phyloP scores from a whole-genome alignment of 2,329 filamentous ascomycete species.

The Claviceps fusiformis region DNA sequence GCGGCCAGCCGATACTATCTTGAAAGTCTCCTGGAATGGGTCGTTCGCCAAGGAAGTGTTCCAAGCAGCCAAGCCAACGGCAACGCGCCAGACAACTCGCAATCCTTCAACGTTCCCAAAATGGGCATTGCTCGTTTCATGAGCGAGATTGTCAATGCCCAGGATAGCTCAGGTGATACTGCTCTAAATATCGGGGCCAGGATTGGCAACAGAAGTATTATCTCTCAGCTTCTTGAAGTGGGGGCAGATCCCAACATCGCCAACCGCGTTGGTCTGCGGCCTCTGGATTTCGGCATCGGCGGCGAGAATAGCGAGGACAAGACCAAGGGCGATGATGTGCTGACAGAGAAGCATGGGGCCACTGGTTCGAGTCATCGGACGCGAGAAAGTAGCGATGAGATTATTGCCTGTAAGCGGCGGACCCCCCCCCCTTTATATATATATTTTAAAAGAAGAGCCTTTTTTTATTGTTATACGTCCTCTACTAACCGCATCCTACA shows the following conservation, averaged over 20 bases:
- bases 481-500: not conserved
- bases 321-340: slow-evolving; percentile 28
- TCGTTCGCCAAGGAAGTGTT: slow-evolving; percentile 69
- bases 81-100: slow-evolving; percentile 24
- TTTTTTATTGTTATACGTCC: not conserved
- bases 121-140: slow-evolving; percentile 90
- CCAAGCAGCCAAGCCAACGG: slow-evolving; percentile 37
- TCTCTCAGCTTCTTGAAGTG: slow-evolving; percentile 91
- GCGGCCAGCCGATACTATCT: slow-evolving; percentile 91
- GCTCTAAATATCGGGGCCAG: slow-evolving; percentile 86
- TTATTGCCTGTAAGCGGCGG: slow-evolving; percentile 56
- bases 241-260: slow-evolving; percentile 85
- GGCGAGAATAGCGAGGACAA: slow-evolving; percentile 40
- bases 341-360: slow-evolving; percentile 29
- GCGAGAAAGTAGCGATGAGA: slow-evolving; percentile 64
- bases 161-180: slow-evolving; percentile 88
- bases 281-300: slow-evolving; percentile 89
- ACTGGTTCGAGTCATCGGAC: slow-evolving; percentile 39
- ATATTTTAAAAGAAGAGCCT: not conserved
- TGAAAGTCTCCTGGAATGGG: slow-evolving; percentile 85
- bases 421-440: not conserved
- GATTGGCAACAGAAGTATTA: slow-evolving; percentile 87
- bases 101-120: slow-evolving; percentile 35
- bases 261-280: slow-evolving; percentile 77
- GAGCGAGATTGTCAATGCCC: slow-evolving; percentile 90